Percentiles rank a stretch among this genome's conserved stretches.
These are phyloP conservation scores for Pelargonium citronellum DNA, from an alignment of 441 rosid genomes.

Conservation along the genomic window DNA sequence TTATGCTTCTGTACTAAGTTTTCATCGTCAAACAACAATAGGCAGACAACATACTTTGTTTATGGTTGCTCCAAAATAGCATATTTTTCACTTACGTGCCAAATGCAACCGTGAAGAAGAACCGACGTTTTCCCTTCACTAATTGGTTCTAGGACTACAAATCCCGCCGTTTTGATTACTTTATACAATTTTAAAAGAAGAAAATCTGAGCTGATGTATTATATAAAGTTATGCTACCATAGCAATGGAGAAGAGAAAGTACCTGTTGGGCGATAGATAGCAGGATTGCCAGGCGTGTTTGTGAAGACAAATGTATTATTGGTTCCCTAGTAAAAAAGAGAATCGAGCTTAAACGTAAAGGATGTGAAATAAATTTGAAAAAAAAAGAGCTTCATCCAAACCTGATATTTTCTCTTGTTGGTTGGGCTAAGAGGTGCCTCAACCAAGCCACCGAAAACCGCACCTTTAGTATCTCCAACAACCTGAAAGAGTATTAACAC, in stretches of 20 bases:
- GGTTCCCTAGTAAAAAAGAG: constrained; percentile 56
- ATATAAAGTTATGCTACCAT: neutral
- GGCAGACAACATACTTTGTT: no score
- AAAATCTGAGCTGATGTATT: neutral
- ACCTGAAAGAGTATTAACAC: constrained; percentile 41
- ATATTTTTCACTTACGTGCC: neutral
- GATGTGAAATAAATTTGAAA: neutral
- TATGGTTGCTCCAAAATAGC: neutral
- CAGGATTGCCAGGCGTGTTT: constrained; percentile 54
- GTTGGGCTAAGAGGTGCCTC: constrained; percentile 84
- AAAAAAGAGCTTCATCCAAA: constrained; percentile 18
- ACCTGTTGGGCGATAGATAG: constrained; percentile 81
- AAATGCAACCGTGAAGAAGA: neutral
- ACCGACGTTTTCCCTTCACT: neutral
- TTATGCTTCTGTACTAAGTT: no score
- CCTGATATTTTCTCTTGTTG: constrained; percentile 77
- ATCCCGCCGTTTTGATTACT: neutral
- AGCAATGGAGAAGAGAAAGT: constrained; percentile 11
- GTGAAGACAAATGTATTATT: constrained; percentile 87
- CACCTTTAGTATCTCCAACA: constrained; percentile 84
- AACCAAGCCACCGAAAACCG: constrained; percentile 85
- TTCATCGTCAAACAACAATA: no score
- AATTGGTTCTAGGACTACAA: neutral
- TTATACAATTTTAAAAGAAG: neutral
- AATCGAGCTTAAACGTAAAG: constrained; percentile 13